Evolutionary conservation across 2,329 filamentous ascomycete genomes (phyloP), one percentile per base, ranked within the genome.

Genomic region (Phialocephala subalpina): DNA sequence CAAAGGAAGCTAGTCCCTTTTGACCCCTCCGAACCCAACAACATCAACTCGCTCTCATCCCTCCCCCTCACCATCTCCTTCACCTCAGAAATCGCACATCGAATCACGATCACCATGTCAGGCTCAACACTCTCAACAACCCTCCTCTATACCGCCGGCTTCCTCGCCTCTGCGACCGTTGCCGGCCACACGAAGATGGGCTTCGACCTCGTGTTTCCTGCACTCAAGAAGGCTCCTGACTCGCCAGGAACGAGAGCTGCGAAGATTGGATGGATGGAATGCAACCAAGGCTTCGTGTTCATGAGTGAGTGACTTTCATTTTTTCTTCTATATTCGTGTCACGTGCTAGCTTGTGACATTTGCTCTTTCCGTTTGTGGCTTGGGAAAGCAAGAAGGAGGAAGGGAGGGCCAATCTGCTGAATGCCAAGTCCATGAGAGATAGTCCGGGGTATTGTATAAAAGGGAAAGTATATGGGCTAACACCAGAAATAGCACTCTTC

Each of bases 171-270:
- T 5, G 25, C 58, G 4, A 58, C 64, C 1, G 60, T 66, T 3
- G 25, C 61, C 3, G 68, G 66, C 6, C 68, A 70, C n/a, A 68
- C 67, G 12, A 64, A 70, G 42, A 68, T 70, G 66, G 68, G 68
- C 9, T 64, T 59, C 40, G 66, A 70, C 20, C 18, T 65, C 27
- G 68, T 70, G 11, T 65, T 63, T 29, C 68, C 66, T 1, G 47
- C 56, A 6, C 40, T 67, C 35, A 60, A 57, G 25, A 65, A 62
- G 16, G 20, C 55, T 5, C 49, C 55, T 36, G 22, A 11, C 3
- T 57, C 55, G 8, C 16, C 27, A 18, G 66, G 64, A 2, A 66
- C 55, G 12, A 58, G 33, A 16, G 56, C 66, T 7, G 68, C 66
- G 6, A 63, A 56, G 38, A 67, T 68, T 58, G 68, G 66, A 12